Evolutionary conservation across 805 yeast species (phyloP), one percentile per base, ranked within the genome.

Genomic region (Pichia manshurica): DNA sequence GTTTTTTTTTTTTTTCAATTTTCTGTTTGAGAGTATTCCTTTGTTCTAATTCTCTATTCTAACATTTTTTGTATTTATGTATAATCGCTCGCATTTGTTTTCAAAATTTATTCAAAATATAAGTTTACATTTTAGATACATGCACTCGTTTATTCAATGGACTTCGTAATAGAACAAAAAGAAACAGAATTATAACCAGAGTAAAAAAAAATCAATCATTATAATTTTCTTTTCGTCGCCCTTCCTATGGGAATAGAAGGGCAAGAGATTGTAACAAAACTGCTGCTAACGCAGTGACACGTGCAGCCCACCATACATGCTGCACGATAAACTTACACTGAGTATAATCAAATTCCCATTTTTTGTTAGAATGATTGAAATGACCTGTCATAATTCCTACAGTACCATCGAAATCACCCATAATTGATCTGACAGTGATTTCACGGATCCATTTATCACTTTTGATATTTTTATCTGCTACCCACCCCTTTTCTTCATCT

Each of bases 331-430:
- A 91, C 15, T 89, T 82, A 67, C 99, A 93, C 50, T 84, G 69
- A 5, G 76, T 64, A 67, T 79, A 91, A 23, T 74, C 67, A 69
- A 86, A 90, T 16, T 74, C 74, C 91, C 95, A 84, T 17, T 59
- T 56, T 1, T 64, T 56, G 0, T 63, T 52, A 0, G 49, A 52
- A 13, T 66, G 53, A 57, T 79, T 71, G 62, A 77, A 84, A 45
- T 73, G 78, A 2, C 95, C 97, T 1, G 89, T 82, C 54, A 93
- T 66, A 12, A 93, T 66, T 0, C 98, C 99, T 2, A 89, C 77
- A 57, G 84, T 86, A 2, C 99, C 99, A 49, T 82, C 85, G 58
- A 72, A 93, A 60, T 93, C 96, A 16, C 99, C 99, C 98, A 93
- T 93, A 81, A 91, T 85, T 16, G 96, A 80, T 48, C 90, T 72